Conservation (phyloP, 1,284 basidiomycete species). For the Anthracocystis walkeri region DNA sequence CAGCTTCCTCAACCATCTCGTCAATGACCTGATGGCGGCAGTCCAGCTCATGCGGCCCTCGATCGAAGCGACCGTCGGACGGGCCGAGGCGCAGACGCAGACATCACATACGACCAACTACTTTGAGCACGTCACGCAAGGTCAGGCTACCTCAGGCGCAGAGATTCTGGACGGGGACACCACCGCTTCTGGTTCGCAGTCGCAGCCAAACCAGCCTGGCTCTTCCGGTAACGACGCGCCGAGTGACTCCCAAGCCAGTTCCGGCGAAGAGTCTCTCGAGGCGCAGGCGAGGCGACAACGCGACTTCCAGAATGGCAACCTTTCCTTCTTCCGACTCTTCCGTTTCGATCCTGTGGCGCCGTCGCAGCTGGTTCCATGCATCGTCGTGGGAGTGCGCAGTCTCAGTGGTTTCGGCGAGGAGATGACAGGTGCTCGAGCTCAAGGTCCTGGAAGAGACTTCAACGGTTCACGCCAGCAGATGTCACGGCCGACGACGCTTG, state of each 20-base stretch:
- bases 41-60: conserved; percentile 49
- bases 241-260: not conserved
- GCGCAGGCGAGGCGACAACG: conserved; percentile 45
- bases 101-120: conserved; percentile 36
- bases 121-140: conserved; percentile 32
- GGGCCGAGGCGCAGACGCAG: conserved; percentile 18
- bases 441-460: conserved; percentile 26
- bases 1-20: conserved; percentile 58
- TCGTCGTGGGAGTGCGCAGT: conserved; percentile 65
- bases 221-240: not conserved
- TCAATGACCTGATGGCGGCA: conserved; percentile 57
- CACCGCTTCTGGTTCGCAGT: not conserved
- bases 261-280: conserved; percentile 24
- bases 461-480: conserved; percentile 35
- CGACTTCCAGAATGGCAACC: conserved; percentile 60
- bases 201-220: not conserved
- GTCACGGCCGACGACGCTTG: conserved; percentile 38
- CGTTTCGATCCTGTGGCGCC: conserved; percentile 57
- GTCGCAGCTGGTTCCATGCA: conserved; percentile 58
- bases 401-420: conserved; percentile 52
- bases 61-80: conserved; percentile 16
- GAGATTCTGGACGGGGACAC: conserved; percentile 41
- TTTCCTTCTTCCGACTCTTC: conserved; percentile 67
- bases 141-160: conserved; percentile 28
- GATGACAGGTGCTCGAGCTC: conserved; percentile 20